Evolutionary conservation across 371 early-diverging fungal species (phyloP), one percentile per base, ranked within the genome.

Genomic region (Syncephalastrum monosporum): DNA sequence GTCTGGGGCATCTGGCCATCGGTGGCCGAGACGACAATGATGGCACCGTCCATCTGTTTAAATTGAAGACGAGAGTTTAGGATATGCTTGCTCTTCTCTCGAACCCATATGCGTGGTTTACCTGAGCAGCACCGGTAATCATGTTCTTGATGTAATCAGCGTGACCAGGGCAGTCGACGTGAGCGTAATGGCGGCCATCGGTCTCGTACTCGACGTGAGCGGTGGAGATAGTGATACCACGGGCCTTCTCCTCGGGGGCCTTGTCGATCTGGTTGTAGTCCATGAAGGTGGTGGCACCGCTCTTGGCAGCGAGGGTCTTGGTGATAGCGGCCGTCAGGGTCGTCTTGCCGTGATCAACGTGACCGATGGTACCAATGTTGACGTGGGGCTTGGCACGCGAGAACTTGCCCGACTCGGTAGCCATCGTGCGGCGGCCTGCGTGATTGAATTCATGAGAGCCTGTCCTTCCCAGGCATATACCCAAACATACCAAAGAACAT

Each of bases 141-240:
- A 99, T 99, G 89, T 99, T 99, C 89, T 99, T 99, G 74, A 99
- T 94, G 82, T 98, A 99, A 88, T 99, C 99, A 62, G 95, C 94
- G 89, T 99, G 99, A 48, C 99, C 99, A 51, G 99, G 99, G 80
- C 99, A 99, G 80, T 99, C 99, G n/a, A 98, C 92, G 78, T 95
- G 95, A 27, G 96, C 95, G 66, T 97, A 97, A 77, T 97, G 98
- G 53, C 96, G 85, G 65, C 72, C 83, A 47, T 56, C 67, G 19
- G 97, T 98, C 79, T 97, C 91, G 65, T 95, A 97, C 75, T 98
- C 97, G 60, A 97, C 94, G 75, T 97, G 97, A 17, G 98, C 92
- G 14, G 95, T 92, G 61, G 89, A 89, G 65, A 96, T 97, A 53
- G 98, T 98, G 74, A 98, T 97, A 82, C 97, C 98, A 72, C 98